These are phyloP conservation scores for Oryza coarctata DNA, from an alignment of 176 grass and related monocot genomes.

Conservation along the genomic window DNA sequence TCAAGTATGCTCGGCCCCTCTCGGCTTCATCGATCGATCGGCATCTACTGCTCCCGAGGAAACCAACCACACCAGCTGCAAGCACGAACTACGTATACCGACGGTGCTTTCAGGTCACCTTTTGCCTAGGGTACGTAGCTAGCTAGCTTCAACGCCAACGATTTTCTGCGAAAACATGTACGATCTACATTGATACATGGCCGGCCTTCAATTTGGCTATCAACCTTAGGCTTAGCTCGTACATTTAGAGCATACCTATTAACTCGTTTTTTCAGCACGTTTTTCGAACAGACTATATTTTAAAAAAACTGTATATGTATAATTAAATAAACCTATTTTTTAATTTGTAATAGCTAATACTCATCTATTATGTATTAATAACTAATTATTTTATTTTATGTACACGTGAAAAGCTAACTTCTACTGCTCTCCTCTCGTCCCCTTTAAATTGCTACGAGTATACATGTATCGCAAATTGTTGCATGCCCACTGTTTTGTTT, in stretches of 20 bases:
- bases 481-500: background rate
- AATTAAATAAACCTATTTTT: too few relatives aligned
- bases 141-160: background rate
- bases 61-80: background rate
- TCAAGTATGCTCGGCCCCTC: too few relatives aligned
- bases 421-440: too few relatives aligned
- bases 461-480: background rate
- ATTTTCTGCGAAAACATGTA: conserved; percentile 23
- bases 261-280: too few relatives aligned
- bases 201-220: background rate
- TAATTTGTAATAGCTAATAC: too few relatives aligned
- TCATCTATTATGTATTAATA: too few relatives aligned
- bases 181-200: background rate
- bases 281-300: too few relatives aligned
- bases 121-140: background rate
- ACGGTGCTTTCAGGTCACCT: background rate
- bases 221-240: too few relatives aligned
- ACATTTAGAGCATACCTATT: too few relatives aligned
- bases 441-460: background rate
- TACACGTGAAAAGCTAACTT: too few relatives aligned
- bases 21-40: background rate
- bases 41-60: background rate
- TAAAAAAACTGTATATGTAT: too few relatives aligned
- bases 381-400: too few relatives aligned
- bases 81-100: background rate